A percentile compares a stretch with the other conserved stretches of the same genome.
Conservation (phyloP, 305 asterid genomes). For the Fraxinus ornus region DNA sequence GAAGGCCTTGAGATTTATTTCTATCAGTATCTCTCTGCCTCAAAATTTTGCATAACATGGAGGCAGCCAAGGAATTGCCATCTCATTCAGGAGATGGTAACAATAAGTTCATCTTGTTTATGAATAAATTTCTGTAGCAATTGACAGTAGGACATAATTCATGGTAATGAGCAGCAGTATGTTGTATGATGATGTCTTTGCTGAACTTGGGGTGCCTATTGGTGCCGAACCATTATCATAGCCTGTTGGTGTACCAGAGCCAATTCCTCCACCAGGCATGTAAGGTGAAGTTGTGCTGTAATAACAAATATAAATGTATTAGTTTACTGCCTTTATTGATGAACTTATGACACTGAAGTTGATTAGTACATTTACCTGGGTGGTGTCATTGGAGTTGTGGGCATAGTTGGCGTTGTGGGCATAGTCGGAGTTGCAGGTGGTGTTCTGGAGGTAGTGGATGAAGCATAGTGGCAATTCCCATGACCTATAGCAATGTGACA, state of each 20-base stretch:
- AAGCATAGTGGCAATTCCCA: conserved; percentile 19
- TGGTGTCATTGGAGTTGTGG: conserved; percentile 10
- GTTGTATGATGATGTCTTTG: conserved; percentile 6
- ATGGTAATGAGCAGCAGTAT: conserved; percentile 1
- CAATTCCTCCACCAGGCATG: conserved; percentile 4
- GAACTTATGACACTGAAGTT: not conserved
- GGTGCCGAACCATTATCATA: not conserved
- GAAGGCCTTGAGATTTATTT: not conserved
- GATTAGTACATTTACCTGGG: conserved; percentile 9
- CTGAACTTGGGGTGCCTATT: conserved; percentile 11
- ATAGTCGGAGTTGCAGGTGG: conserved; percentile 6
- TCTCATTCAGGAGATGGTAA: conserved; percentile 8
- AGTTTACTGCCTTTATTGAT: not conserved
- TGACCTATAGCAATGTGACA: conserved; percentile 8
- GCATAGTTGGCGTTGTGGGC: not conserved
- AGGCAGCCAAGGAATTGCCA: conserved; percentile 5
- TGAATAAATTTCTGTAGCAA: not conserved
- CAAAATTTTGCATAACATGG: not conserved
- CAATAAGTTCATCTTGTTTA: not conserved
- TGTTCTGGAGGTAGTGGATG: conserved; percentile 5
- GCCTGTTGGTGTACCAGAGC: conserved; percentile 10
- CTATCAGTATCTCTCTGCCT: not conserved
- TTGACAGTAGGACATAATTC: not conserved
- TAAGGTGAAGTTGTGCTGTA: conserved; percentile 9
- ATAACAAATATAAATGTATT: not conserved